Base-by-base conservation (phyloP, 176 grass and related monocot species). In the Pontederia crassipes region DNA sequence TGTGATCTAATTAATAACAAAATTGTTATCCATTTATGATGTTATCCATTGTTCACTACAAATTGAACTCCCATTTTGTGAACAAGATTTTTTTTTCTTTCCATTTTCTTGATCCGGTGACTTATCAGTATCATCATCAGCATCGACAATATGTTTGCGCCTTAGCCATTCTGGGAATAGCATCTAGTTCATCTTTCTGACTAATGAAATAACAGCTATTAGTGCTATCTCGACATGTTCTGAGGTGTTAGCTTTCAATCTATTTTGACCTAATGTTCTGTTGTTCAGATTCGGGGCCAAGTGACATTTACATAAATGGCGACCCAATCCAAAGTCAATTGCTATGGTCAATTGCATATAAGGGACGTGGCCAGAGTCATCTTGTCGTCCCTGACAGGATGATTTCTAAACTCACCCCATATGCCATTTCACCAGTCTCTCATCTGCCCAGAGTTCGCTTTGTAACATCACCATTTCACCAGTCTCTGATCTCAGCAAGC, bases 301-400 rank as follows among this genome's bases (percentile, higher is more conserved):
- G 28, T 16, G 81, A 85, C 67, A 91, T 52, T 78, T 90, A 90
- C 0, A 64, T 66, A 24, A 76, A 18, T 52, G 78, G 17, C 78
- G 71, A 47, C 87, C 59, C 64, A 24, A 40, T 40, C 78, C 71
- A 48, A 97, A 83, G 76, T 88, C 84, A 75, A 97, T 75, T 88
- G 14, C 66, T 64, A 46, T 88, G 82, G 45, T 82, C 83, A 7
- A 88, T 85, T 85, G 1, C 70, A 82, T 63, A 96, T 61, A 32
- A 81, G n/a, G 0, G 83, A 78, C 48, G 79, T 69, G 2, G 81
- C 78, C 0, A 87, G 35, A 8, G 58, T 72, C 57, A 82, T 28
- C 68, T 76, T 82, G 20, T 87, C 83, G 73, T 96, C 83, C 63
- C 81, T 90, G 49, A 88, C 83, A 69, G 87, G 87, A 69, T 82